Evolutionary conservation across 108 stramenopile genomes (phyloP), one percentile per base, ranked within the genome.

Genomic region (Pinguiococcus pyrenoidosus): DNA sequence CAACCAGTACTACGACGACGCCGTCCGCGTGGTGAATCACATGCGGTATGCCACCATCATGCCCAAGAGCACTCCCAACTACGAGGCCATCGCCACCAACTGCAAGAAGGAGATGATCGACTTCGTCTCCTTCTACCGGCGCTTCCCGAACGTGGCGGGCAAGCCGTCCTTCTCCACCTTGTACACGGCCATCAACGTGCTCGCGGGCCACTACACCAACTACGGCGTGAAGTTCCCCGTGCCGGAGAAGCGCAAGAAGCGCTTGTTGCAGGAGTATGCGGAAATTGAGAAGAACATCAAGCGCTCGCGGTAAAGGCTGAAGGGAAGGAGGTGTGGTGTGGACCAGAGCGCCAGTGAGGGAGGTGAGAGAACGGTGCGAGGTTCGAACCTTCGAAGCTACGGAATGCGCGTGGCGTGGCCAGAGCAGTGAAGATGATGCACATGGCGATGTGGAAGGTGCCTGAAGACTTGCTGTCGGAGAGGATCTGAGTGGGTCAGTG

Each of bases 181-280:
- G 26, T 93, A 93, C 77, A 93, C 91, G 18, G 75, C 81, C 24
- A 88, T 93, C 67, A 89, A 87, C 54, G 91, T 93, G 23, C 65
- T 93, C 43, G 87, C 91, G 12, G 91, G 91, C 28, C 91, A 93
- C 59, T 93, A 93, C 73, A 87, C 91, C 21, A 82, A 80, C 36
- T 89, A 93, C 58, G 91, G 91, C 29, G 84, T 77, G 76, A 93
- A 93, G 76, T 93, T 90, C 80, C 92, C 92, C 3, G 77, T 93
- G 42, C 92, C 92, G 3, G 92, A 93, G 62, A 93, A 93, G 81
- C 76, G 92, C 59, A 71, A 88, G 66, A 93, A 93, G 85, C 76
- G 92, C 62, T 76, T 93, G 73, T 84, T 85, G 57, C 88, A 93
- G 56, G 90, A 92, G 58, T 92, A 85, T 66, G 75, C 82, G 17